These are phyloP conservation scores for Pestalotiopsis sp. DNA, from an alignment of 2,329 filamentous ascomycete genomes.

Conservation along the genomic window DNA sequence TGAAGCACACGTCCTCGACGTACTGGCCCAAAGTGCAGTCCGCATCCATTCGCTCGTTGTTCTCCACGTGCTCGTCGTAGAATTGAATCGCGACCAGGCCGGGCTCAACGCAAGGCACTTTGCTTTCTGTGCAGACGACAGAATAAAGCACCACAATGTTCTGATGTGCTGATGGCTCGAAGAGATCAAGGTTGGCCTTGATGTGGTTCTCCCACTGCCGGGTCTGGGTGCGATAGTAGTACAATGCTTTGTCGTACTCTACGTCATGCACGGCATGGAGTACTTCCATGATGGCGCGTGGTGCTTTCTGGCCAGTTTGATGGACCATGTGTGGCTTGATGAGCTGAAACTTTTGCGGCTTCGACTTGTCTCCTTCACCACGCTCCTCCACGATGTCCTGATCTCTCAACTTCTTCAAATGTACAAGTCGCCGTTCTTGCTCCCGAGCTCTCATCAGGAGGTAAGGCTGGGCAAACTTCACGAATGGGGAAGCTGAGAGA, in stretches of 20 bases:
- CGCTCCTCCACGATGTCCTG: slow-evolving; percentile 66
- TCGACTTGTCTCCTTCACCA: slow-evolving; percentile 61
- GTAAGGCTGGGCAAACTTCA: slow-evolving; percentile 93
- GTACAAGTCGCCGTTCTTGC: slow-evolving; percentile 81
- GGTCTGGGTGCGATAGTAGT: slow-evolving; percentile 93
- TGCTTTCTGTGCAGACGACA: slow-evolving; percentile 89
- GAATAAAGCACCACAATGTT: slow-evolving; percentile 96
- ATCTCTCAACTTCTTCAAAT: slow-evolving; percentile 81
- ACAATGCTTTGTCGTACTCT: slow-evolving; percentile 92
- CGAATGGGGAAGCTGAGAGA: slow-evolving; percentile 92
- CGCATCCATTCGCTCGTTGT: slow-evolving; percentile 67
- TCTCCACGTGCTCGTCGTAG: slow-evolving; percentile 83
- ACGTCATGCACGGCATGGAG: slow-evolving; percentile 93
- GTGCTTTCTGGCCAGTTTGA: slow-evolving; percentile 75
- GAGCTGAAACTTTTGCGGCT: slow-evolving; percentile 78
- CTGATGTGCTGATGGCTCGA: slow-evolving; percentile 93
- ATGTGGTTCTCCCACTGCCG: slow-evolving; percentile 96
- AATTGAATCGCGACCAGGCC: slow-evolving; percentile 89
- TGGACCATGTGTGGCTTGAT: slow-evolving; percentile 97
- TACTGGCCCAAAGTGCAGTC: slow-evolving; percentile 96
- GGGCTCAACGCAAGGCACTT: slow-evolving; percentile 89
- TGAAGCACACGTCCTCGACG: slow-evolving; percentile 84
- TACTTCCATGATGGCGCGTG: slow-evolving; percentile 88
- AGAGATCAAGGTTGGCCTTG: slow-evolving; percentile 83
- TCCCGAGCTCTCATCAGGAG: slow-evolving; percentile 90